Evolutionary conservation across 2,329 filamentous ascomycete species (phyloP).

Genomic region (Hypoxylon sp.): DNA sequence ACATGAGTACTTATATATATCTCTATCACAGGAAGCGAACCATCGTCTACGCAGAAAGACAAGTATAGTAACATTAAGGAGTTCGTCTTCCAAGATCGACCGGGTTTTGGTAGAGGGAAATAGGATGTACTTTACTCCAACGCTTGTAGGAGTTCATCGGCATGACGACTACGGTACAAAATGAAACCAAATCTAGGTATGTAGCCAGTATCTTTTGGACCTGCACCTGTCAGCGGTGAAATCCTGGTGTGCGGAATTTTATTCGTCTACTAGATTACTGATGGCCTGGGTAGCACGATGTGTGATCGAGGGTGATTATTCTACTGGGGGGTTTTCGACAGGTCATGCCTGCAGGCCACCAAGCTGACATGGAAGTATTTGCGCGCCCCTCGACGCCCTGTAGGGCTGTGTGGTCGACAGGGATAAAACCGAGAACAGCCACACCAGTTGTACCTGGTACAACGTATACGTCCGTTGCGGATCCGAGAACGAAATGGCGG

Average conservation of each 20-base stretch:
- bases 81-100: conserved; percentile 26
- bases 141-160: conserved; percentile 14
- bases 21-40: conserved; percentile 20
- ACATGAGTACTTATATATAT: conserved; percentile 21
- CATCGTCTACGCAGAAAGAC: conserved; percentile 28
- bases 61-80: conserved; percentile 43
- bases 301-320: conserved; percentile 25
- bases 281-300: conserved; percentile 23
- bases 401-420: conserved; percentile 43
- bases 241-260: conserved; percentile 26
- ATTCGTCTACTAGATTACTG: conserved; percentile 32
- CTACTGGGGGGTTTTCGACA: conserved; percentile 15
- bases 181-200: conserved; percentile 34
- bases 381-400: conserved; percentile 39
- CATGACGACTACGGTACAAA: conserved; percentile 37
- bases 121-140: conserved; percentile 31
- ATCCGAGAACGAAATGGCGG: conserved; percentile 34
- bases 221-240: conserved; percentile 30
- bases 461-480: conserved; percentile 21
- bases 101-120: conserved; percentile 23
- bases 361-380: conserved; percentile 31
- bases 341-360: conserved; percentile 29
- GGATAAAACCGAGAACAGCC: conserved; percentile 31
- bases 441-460: conserved; percentile 30
- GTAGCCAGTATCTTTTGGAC: conserved; percentile 20